Evolutionary conservation across 2,329 filamentous ascomycete species (phyloP), one percentile per base, ranked within the genome.

Genomic region (Chrysoporthe puriensis): DNA sequence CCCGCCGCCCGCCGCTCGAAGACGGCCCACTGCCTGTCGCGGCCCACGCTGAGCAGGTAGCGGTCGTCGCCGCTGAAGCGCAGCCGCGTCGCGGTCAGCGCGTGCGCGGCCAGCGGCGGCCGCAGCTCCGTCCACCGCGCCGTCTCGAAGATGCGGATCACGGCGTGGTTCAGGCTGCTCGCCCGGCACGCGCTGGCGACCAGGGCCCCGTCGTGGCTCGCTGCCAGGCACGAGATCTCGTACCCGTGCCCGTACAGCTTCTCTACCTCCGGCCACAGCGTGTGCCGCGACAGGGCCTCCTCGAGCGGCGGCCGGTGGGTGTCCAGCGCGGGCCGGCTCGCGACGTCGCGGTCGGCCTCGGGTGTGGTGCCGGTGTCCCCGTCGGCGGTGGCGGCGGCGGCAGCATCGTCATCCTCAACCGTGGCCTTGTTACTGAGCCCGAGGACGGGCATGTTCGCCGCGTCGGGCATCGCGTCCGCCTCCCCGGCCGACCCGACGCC

Each of bases 181-280:
- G 96, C 96, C 75, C 92, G 93, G 82, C 96, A 99, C 1, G 96
- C 94, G 64, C 94, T 97, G 43, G 96, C 96, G 16, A 99, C 85
- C 32, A 97, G 79, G 3, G 79, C 82, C 14, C 91, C 91, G 73
- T 94, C 89, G 74, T 92, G 87, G 74, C 89, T 93, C 8, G 90
- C 86, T 13, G 94, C 92, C 18, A 97, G 87, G 48, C 93, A 91
- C 1, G 93, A 97, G 62, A 99, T 95, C 79, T 99, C 96, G 79
- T 97, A 97, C 42, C 96, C 96, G 79, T 99, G 96, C 1, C 96
- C 96, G 79, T 99, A 99, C 1, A 99, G 86, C 81, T 99, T 99
- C 78, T 99, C 96, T 7, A 88, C 88, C 77, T 99, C 96, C 3
- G 96, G 96, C 94, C 94, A 99, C 43, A 99, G 88, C 0, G 96